Conservation (phyloP, 225 moss, liverwort and hornwort genomes). For the Pseudisothecium myosuroides region DNA sequence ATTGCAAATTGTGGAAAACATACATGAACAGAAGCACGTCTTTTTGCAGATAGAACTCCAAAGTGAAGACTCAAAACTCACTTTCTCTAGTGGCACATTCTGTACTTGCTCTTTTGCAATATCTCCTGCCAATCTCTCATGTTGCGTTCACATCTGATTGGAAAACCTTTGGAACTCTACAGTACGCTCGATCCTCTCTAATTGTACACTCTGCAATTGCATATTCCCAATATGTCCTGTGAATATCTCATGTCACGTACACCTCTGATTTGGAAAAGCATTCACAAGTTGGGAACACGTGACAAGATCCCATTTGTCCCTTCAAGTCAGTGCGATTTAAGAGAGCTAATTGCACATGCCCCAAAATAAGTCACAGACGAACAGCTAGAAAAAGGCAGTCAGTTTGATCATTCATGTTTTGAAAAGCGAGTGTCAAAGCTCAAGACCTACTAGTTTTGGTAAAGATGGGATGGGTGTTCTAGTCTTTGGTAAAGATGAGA, state of each 20-base stretch:
- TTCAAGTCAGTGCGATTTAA: not conserved
- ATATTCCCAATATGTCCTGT: not conserved
- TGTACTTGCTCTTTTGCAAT: not conserved
- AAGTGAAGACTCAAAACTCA: not conserved
- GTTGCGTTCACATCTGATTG: not conserved
- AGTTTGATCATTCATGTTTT: not conserved
- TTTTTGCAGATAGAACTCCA: not conserved
- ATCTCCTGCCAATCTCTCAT: not conserved
- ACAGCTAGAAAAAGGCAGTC: not conserved
- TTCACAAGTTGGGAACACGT: not conserved
- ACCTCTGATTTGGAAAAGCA: not conserved
- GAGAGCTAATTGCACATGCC: not conserved
- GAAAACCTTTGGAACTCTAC: not conserved
- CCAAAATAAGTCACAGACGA: not conserved
- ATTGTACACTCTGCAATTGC: too few species aligned
- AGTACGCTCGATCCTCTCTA: not conserved
- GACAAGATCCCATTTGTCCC: not conserved
- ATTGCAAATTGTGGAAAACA: constrained; percentile 1
- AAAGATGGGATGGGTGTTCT: too few species aligned
- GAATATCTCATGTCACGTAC: not conserved
- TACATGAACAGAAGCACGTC: not conserved
- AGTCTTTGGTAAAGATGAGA: too few species aligned
- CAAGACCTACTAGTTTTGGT: too few species aligned
- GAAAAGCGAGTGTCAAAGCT: too few species aligned
- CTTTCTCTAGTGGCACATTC: not conserved